Base-by-base conservation (phyloP, 768 basidiomycete species). In the Boletus vermiculosoides region DNA sequence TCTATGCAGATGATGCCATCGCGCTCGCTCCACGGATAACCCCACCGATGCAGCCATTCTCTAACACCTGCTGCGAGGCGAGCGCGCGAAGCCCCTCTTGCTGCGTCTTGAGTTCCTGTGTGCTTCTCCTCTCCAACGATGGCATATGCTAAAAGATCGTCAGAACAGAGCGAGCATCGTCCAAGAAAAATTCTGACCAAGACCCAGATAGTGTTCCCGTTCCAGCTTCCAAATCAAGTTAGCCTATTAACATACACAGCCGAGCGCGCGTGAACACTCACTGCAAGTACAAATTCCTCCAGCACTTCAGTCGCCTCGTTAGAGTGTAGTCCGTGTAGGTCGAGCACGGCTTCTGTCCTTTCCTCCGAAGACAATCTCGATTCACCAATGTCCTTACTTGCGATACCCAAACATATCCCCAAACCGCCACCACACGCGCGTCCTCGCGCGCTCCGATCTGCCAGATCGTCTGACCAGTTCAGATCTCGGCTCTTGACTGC, bases 51-150 rank as follows among this genome's bases (percentile, higher is more conserved):
- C 45, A 98, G 73, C 88, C 89, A 96, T 66, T 94, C 91, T 58
- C 91, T 87, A 42, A 97, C 87, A 11, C 90, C 92, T 2, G 90
- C 83, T 13, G 91, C 90, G 7, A 98, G 79, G 12, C 95, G 86
- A 23, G 84, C 82, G 51, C 91, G 86, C 9, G 92, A 92, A 4
- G 92, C 85, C 28, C 93, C 93, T 39, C 94, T 82, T 13, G 78
- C 83, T 4, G 82, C 75, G 65, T 95, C 93, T 66, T 95, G 92
- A n/a, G 86, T 88, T 2, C 91, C 95, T 0, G 92, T 93, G 71
- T 98, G 96, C 72, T 94, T 96, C 72, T 96, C 92, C 74, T 98
- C 94, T 20, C 97, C 96, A 7, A 98, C 92, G 44, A 99, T 80
- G 20, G 92, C 76, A 69, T 90, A 99, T 6, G 91, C 94, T 90